phyloP scores from a whole-genome alignment of 176 grass and related monocot genomes.

The Thalia dealbata region DNA sequence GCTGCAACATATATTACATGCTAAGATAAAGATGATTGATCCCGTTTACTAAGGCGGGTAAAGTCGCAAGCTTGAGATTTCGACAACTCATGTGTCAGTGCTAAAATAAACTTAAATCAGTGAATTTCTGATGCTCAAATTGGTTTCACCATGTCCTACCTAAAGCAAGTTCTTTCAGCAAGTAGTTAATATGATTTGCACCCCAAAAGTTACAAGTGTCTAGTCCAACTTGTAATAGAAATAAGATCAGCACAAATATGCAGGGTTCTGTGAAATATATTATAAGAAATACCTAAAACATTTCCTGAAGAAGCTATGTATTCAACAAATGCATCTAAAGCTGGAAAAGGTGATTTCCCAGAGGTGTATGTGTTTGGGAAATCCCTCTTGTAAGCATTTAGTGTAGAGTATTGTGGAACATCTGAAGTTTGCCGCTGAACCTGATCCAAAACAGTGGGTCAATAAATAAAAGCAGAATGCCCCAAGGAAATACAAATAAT shows the following conservation, averaged over 20 bases:
- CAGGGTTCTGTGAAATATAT: not conserved
- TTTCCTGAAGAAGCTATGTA: constrained; percentile 69
- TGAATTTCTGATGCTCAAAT: too few relatives aligned
- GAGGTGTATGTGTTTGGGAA: constrained; percentile 37
- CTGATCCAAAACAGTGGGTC: constrained; percentile 26
- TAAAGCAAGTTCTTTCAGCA: too few relatives aligned
- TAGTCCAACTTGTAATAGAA: not conserved
- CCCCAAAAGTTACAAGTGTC: too few relatives aligned
- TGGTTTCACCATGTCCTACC: too few relatives aligned
- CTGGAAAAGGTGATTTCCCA: constrained; percentile 85
- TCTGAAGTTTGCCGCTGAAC: constrained; percentile 44
- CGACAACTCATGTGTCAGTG: too few relatives aligned
- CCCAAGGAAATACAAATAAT: not conserved
- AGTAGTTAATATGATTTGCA: too few relatives aligned
- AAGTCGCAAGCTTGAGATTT: not conserved
- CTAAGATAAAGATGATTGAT: not conserved
- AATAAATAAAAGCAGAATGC: not conserved
- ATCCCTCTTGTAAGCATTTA: constrained; percentile 54
- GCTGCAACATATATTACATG: not conserved
- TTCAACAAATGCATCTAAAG: constrained; percentile 79
- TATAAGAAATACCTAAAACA: constrained; percentile 42
- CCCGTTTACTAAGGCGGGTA: not conserved
- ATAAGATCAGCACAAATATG: not conserved
- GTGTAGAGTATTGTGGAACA: constrained; percentile 1
- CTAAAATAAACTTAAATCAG: too few relatives aligned